phyloP scores from a whole-genome alignment of 352 stramenopile genomes.

The Elongisporangium undulatum region DNA sequence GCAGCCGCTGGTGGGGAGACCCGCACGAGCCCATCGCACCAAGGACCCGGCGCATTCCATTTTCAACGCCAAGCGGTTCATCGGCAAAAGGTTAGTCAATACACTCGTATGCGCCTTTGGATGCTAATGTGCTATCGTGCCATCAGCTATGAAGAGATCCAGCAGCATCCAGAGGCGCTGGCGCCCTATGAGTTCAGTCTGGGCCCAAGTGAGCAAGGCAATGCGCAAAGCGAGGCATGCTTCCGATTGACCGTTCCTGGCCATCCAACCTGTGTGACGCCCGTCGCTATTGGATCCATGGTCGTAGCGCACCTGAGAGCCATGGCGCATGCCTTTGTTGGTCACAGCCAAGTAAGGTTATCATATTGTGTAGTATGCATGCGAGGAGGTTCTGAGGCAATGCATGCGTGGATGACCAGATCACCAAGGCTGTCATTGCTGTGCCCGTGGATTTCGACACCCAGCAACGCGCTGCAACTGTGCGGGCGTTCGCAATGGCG shows the following conservation, averaged over 20 bases:
- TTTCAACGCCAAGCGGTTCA: constrained; percentile 78
- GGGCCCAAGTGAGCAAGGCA: constrained; percentile 1
- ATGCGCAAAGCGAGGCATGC: constrained; percentile 28
- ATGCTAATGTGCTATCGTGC: background rate
- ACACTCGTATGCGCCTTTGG: background rate
- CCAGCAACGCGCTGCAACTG: constrained; percentile 35
- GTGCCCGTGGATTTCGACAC: constrained; percentile 55
- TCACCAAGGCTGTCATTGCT: constrained; percentile 59
- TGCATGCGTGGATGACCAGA: constrained; percentile 8
- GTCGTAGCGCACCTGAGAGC: constrained; percentile 40
- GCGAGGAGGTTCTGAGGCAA: background rate
- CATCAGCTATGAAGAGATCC: constrained; percentile 24
- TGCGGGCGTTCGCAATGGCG: constrained; percentile 34
- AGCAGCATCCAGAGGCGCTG: constrained; percentile 9
- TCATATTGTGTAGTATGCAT: background rate
- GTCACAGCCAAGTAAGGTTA: constrained; percentile 42
- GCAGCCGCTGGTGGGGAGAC: constrained; percentile 45
- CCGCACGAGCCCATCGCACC: constrained; percentile 37
- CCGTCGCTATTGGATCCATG: constrained; percentile 30
- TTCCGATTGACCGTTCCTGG: constrained; percentile 33
- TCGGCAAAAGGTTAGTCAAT: constrained; percentile 28
- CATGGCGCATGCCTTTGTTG: constrained; percentile 48
- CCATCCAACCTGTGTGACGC: constrained; percentile 41
- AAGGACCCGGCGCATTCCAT: constrained; percentile 59
- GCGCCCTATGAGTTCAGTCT: constrained; percentile 48